Conservation (phyloP, 2,329 filamentous ascomycete species). For the Xylaria sp. region DNA sequence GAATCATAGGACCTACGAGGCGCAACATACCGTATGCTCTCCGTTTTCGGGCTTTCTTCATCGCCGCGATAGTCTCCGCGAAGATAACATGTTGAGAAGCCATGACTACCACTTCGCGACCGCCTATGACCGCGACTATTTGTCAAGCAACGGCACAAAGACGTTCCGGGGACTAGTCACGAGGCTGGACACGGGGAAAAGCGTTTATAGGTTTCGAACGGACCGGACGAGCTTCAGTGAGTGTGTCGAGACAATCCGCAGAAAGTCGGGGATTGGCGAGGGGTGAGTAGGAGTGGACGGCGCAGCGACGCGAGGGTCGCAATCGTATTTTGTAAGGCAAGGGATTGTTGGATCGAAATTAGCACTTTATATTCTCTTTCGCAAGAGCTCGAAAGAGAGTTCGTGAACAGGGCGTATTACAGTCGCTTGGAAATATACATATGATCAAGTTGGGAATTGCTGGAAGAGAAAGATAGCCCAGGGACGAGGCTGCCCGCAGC, state of each 20-base stretch:
- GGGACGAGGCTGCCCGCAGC: conserved; percentile 29
- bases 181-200: not conserved
- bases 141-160: not conserved
- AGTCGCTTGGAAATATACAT: conserved; percentile 3
- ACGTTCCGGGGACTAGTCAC: not conserved
- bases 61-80: conserved; percentile 69
- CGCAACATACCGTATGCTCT: conserved; percentile 62
- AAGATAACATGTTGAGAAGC: conserved; percentile 66
- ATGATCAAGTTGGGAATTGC: not conserved
- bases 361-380: not conserved
- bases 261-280: conserved; percentile 1
- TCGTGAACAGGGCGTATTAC: not conserved
- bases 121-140: conserved; percentile 1
- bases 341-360: not conserved
- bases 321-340: not conserved
- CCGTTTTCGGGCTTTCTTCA: conserved; percentile 71
- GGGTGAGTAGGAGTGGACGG: not conserved
- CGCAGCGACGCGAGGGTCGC: not conserved
- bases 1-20: conserved; percentile 1
- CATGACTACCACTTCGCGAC: conserved; percentile 18
- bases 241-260: not conserved
- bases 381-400: not conserved
- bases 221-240: not conserved
- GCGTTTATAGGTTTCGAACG: not conserved
- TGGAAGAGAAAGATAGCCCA: conserved; percentile 18